Base-by-base conservation (phyloP, 495 filamentous ascomycete species). In the Diplogelasinospora grovesii region DNA sequence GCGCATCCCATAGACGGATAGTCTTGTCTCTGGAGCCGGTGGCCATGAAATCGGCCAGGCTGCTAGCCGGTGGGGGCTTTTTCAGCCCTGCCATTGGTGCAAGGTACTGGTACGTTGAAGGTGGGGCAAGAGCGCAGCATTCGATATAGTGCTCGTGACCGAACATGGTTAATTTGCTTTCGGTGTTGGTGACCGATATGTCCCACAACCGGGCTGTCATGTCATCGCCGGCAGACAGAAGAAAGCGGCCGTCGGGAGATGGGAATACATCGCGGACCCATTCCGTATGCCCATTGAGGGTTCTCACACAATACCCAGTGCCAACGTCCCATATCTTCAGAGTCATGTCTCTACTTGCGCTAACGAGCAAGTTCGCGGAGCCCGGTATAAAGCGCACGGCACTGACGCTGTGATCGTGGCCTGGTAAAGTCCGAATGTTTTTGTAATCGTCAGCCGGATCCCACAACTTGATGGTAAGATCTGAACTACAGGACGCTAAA, bases 371-470 rank as follows among this genome's bases (percentile, higher is more conserved):
- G 49, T 90, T 89, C 2, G 81, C 81, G 5, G 75, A 77, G n/a
- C 78, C 82, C 13, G 89, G 86, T 16, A 95, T 79, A 59, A 94
- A 95, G 5, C 86, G 78, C 3, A 95, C 77, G 4, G 83, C 78
- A 30, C 80, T 85, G 23, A 95, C 82, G 35, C 76, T 83, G 56
- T 95, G 88, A 49, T 96, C 89, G 53, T 96, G 89, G 7, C 89
- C 89, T 2, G 81, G 80, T 5, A 96, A 72, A 0, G 88, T 96
- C 31, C 89, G 77, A 40, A 93, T 89, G 54, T 94, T 93, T 50
- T 93, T 90, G 65, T 95, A 95, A 32, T 90, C 85, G 48, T 94
- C 83, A n/a, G 73, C 77, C 4, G 89, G 89, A 44, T 95, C 87
- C 89, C 89, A 96, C 10, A 96, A 58, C 56, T 95, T 96, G 64